Base-by-base conservation (phyloP, 2,329 filamentous ascomycete genomes). In the Fusarium dlaminii region DNA sequence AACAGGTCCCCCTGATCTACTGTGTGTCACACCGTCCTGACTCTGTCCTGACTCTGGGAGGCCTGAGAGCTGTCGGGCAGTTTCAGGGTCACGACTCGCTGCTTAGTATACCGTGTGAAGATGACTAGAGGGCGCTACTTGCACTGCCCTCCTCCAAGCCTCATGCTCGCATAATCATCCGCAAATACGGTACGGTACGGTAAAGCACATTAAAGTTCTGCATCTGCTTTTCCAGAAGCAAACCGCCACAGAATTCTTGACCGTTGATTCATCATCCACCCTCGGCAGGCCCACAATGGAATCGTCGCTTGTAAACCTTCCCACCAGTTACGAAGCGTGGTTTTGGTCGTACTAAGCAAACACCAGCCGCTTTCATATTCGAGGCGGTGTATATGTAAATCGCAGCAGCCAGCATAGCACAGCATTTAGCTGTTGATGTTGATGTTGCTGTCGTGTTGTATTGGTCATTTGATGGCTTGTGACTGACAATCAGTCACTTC, bases 401-500 rank as follows among this genome's bases (percentile, higher is more conserved):
- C 45, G 39, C 32, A 42, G 36, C 22, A 42, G 34, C 30, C 27
- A 58, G 29, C 30, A 36, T 17, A 51, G 34, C 59, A 32, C 42
- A 54, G 58, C 52, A 37, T 40, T 40, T 24, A 34, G 48, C 18
- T 27, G 24, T 51, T 36, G 43, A 36, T 54, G 52, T 58, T 46
- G 55, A 36, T 49, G 66, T 56, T 30, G 57, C 45, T 48, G 45
- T 54, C 32, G 24, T 37, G 24, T 62, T 34, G 61, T 63, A 52
- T 55, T 75, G 73, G 72, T 73, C 73, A 45, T 64, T 30, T 52
- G 61, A 32, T 56, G 72, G 62, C 62, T 72, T 67, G 68, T 70
- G 72, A 75, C 69, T 75, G 73, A 63, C 66, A 70, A 75, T 75
- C 73, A 75, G 68, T 75, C 58, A 75, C 72, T 75, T 75, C 55